These are phyloP conservation scores for Lichtheimia ramosa DNA, from an alignment of 371 early-diverging fungal species.

Conservation along the genomic window DNA sequence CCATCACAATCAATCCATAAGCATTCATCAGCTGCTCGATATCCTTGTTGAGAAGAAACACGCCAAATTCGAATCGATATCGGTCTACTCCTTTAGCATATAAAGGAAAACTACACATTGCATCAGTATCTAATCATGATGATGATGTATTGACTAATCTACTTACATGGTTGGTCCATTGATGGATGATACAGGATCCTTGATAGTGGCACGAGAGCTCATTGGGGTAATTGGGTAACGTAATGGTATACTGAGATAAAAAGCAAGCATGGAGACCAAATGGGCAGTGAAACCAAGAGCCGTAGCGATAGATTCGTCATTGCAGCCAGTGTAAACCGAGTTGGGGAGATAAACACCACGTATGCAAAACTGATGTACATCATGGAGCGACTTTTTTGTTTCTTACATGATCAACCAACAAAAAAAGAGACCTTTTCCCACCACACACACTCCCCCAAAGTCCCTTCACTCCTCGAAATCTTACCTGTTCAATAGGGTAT, in stretches of 20 bases:
- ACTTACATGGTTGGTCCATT: conserved; percentile 58
- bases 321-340: conserved; percentile 54
- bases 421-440: not conserved
- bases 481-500: conserved; percentile 68
- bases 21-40: conserved; percentile 85
- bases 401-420: conserved; percentile 38
- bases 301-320: conserved; percentile 73
- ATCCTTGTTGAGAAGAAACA: conserved; percentile 83
- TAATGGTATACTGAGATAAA: conserved; percentile 71
- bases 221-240: conserved; percentile 77
- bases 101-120: conserved; percentile 68
- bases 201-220: conserved; percentile 75
- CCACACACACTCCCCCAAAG: no score
- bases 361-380: conserved; percentile 57
- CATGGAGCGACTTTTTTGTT: conserved; percentile 45
- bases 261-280: conserved; percentile 70
- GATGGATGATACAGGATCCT: conserved; percentile 65
- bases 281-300: conserved; percentile 78
- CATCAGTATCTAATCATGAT: not conserved
- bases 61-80: conserved; percentile 79
- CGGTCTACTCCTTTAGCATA: conserved; percentile 71
- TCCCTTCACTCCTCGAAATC: not conserved
- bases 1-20: conserved; percentile 69
- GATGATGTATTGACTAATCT: no score
- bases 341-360: conserved; percentile 71